Base-by-base conservation (phyloP, 768 basidiomycete species). In the Mycena kentingensis region DNA sequence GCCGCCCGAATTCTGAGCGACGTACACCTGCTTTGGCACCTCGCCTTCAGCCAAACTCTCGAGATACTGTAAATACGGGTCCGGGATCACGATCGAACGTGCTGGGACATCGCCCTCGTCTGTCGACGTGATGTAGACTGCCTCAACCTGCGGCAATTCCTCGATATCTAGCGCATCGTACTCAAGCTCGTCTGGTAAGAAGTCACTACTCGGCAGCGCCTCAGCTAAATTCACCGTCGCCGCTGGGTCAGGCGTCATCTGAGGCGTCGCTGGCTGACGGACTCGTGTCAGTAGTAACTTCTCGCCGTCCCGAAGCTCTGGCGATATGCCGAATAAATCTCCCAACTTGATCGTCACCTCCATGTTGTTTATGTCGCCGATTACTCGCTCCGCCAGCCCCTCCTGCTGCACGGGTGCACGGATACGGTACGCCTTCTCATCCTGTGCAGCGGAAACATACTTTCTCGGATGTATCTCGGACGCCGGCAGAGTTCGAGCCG, bases 401-500 rank as follows among this genome's bases (percentile, higher is more conserved):
- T 42, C 41, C 21, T 27, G 41, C 18, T 42, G 41, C 21, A 42
- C 25, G 13, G 41, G 41, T 25, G 41, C 41, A 12, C 41, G 21
- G 8, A 42, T 26, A 12, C 41, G 21, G 21, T 42, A 42, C 6
- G 41, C 8, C 19, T 42, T 42, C 19, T 42, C 41, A 10, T 42
- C 41, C 21, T 19, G 25, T 42, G 8, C 13, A 11, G 19, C 12
- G 12, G 11, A 7, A 7, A 12, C 25, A 19, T 24, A 11, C 41
- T 27, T 42, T n/a, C 25, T 22, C 10, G 41, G 41, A 26, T 42
- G 19, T 24, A 11, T 12, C 24, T 37, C 36, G 11, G 18, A 10
- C 7, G 7, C 19, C 43, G 52, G 52, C 36, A 5, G 39, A 35
- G 54, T 55, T 49, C 48, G 54, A 25, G 43, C 48, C 54, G 26